Conservation (phyloP, 139 green algal species). For the Gonium pectorale region DNA sequence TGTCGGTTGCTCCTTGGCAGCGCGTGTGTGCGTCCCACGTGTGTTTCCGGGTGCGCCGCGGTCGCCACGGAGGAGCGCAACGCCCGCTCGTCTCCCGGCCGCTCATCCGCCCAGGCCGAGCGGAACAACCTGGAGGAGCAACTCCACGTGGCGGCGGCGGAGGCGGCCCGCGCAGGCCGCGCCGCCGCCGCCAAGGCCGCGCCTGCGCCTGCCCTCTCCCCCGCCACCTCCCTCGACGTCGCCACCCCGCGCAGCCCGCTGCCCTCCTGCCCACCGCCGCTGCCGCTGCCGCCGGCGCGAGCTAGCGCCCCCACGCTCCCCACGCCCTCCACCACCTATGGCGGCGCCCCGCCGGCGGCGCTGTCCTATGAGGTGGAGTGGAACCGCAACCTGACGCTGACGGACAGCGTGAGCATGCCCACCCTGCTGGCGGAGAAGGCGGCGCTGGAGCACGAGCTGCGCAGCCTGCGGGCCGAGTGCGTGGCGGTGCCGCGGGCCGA, state of each 20-base stretch:
- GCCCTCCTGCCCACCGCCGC: neutral
- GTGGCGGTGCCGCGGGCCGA: constrained; percentile 24
- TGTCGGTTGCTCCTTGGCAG: no score
- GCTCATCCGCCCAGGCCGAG: neutral
- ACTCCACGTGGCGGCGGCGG: neutral
- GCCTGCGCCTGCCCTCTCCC: no score
- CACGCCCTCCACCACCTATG: no score
- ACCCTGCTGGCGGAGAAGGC: constrained; percentile 26
- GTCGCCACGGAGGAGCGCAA: no score
- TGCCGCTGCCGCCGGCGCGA: no score
- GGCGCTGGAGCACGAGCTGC: constrained; percentile 13
- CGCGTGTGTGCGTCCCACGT: no score
- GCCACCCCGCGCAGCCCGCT: no score
- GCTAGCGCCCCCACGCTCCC: no score
- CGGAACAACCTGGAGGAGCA: constrained; percentile 22
- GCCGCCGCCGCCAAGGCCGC: neutral
- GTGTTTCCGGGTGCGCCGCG: no score
- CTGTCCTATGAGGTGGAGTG: no score
- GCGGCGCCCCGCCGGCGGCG: no score
- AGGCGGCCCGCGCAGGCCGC: neutral
- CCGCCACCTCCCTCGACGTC: no score
- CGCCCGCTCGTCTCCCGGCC: neutral
- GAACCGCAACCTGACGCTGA: neutral
- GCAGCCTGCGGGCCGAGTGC: neutral
- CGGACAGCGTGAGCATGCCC: neutral